Evolutionary conservation across 2,329 filamentous ascomycete species (phyloP), one percentile per base, ranked within the genome.

Genomic region (Aspergillus puulaauensis): DNA sequence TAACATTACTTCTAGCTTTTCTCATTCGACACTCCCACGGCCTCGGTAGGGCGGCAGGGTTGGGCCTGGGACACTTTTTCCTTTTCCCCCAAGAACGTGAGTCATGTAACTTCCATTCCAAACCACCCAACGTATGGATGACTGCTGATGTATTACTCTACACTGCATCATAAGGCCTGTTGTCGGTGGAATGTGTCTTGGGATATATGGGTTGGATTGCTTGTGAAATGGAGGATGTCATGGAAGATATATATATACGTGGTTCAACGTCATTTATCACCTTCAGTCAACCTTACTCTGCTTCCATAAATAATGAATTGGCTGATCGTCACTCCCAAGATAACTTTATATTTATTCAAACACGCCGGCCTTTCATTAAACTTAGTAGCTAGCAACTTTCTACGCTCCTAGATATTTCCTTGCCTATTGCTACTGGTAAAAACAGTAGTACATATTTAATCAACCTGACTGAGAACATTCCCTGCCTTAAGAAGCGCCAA

Each of bases 401-500:
- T 7, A 24, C 23, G 7, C 23, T 2, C 5, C 23, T 24, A 24
- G 23, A 24, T 24, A 24, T 24, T 24, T 24, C 23, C 23, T 24
- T 24, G 23, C 23, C 23, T 6, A 24, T 24, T 24, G 5, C 23
- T 5, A 24, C 23, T 24, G 7, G 5, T 24, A 6, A 24, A 24
- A 24, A 24, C 21, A 24, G 23, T 24, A 24, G 23, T 24, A 24
- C 27, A 11, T 31, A 11, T 31, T 31, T 31, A 31, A 9, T 31
- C 27, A 31, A 31, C 27, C 27, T 31, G 27, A 31, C 9, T 31
- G 27, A 31, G 11, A 31, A 11, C 9, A 31, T 31, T 11, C 9
- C 27, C 27, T 31, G 27, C 70, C 39, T 71, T 72, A 33, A 69
- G 59, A 46, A 74, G 60, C 2, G 66, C 65, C 58, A 68, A 70